phyloP scores from a whole-genome alignment of 2,329 filamentous ascomycete genomes.

The Cytospora piceicola region DNA sequence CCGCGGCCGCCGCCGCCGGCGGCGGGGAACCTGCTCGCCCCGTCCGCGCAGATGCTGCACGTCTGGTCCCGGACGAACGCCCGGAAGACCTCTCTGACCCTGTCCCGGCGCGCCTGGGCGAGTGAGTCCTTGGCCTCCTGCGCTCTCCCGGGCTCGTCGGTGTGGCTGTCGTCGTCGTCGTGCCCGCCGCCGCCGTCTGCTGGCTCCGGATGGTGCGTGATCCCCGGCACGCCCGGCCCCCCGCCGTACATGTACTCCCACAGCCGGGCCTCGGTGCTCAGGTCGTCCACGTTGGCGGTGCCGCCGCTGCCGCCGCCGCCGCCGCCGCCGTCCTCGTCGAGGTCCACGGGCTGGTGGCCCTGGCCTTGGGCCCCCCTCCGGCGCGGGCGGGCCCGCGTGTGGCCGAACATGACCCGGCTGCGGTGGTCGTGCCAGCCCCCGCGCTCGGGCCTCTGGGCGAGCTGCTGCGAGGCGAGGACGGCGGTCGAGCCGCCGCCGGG shows the following conservation, averaged over 20 bases:
- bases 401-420: constrained; percentile 45
- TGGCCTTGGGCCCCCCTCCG: constrained; percentile 7
- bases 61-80: constrained; percentile 41
- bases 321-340: constrained; percentile 18
- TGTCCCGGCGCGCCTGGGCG: constrained; percentile 16
- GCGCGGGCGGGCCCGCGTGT: neutral
- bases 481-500: constrained; percentile 57
- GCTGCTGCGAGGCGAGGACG: constrained; percentile 54
- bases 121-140: constrained; percentile 13
- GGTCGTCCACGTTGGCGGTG: constrained; percentile 30
- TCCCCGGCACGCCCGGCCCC: constrained; percentile 51
- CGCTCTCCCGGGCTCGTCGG: neutral
- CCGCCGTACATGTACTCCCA: constrained; percentile 65
- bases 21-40: constrained; percentile 21
- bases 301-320: constrained; percentile 14
- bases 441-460: constrained; percentile 53
- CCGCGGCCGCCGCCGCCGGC: too few relatives aligned
- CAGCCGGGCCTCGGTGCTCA: constrained; percentile 58
- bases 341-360: constrained; percentile 18
- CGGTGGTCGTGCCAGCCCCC: constrained; percentile 42
- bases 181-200: constrained; percentile 12
- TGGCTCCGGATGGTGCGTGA: constrained; percentile 35
- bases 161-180: constrained; percentile 21
- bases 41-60: constrained; percentile 53
- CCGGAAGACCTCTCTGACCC: constrained; percentile 46